phyloP scores from a whole-genome alignment of 148 eudicot genomes.

The Salicornia ramosissima region DNA sequence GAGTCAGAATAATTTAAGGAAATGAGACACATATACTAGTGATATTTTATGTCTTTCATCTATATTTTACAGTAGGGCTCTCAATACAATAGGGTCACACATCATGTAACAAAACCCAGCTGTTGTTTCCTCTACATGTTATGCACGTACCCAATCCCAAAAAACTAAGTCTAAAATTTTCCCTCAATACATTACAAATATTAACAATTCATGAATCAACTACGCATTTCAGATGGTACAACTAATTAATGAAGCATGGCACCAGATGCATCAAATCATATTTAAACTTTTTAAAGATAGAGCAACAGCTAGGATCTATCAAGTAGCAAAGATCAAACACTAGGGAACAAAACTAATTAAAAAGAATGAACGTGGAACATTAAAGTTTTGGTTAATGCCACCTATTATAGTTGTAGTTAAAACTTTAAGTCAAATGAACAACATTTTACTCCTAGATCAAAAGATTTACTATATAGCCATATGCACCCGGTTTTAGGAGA shows the following conservation, averaged over 20 bases:
- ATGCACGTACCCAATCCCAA: not conserved
- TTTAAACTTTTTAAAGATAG: not conserved
- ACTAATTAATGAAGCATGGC: not conserved
- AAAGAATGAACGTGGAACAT: not conserved
- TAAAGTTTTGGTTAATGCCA: no score
- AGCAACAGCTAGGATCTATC: conserved; percentile 4
- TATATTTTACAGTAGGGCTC: not conserved
- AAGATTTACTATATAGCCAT: no score
- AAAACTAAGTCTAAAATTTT: not conserved
- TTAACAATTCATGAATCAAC: not conserved
- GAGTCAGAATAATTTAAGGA: not conserved
- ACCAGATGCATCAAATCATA: not conserved
- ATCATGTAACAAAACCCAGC: not conserved
- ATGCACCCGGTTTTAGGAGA: no score
- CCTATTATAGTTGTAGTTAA: no score
- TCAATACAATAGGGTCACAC: not conserved
- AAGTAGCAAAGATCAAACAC: not conserved
- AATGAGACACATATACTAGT: not conserved
- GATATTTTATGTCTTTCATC: no score
- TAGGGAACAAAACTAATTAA: not conserved
- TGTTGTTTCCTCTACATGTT: not conserved
- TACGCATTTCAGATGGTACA: not conserved
- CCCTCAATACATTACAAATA: not conserved
- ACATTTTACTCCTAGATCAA: no score
- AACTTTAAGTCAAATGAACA: no score